Conservation (phyloP, 2,329 filamentous ascomycete genomes). For the Moelleriella libera region DNA sequence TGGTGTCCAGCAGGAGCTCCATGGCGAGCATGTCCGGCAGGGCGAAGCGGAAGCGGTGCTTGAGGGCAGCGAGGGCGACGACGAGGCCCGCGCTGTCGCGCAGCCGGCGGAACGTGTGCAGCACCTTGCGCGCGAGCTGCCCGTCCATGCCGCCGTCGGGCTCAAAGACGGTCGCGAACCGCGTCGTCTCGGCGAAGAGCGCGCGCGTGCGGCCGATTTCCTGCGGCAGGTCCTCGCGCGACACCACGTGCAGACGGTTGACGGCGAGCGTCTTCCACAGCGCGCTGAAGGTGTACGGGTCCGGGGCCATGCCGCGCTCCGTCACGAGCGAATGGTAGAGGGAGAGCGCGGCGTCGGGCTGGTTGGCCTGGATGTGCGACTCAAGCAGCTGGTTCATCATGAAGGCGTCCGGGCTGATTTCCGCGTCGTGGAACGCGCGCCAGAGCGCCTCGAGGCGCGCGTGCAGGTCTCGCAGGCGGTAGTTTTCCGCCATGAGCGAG, state of each 20-base stretch:
- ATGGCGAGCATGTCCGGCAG: conserved; percentile 31
- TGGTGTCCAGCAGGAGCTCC: conserved; percentile 30
- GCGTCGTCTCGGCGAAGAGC: conserved; percentile 34
- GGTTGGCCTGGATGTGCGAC: conserved; percentile 46
- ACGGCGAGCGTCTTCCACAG: conserved; percentile 47
- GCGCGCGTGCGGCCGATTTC: conserved; percentile 22
- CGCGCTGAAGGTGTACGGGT: conserved; percentile 54
- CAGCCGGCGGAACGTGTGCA: conserved; percentile 35
- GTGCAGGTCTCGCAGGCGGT: conserved; percentile 46
- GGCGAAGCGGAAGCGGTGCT: conserved; percentile 26
- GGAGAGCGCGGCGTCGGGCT: conserved; percentile 36
- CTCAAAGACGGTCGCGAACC: conserved; percentile 30
- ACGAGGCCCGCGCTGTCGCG: conserved; percentile 29
- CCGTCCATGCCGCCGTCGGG: conserved; percentile 24
- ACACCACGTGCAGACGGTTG: conserved; percentile 29
- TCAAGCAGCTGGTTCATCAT: conserved; percentile 70
- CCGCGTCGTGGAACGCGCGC: conserved; percentile 44
- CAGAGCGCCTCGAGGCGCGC: conserved; percentile 45
- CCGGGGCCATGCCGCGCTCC: conserved; percentile 37
- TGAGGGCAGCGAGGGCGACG: conserved; percentile 28
- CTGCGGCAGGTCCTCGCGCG: conserved; percentile 11
- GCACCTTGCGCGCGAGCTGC: conserved; percentile 32
- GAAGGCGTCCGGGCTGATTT: conserved; percentile 55
- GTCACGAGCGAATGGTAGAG: conserved; percentile 41
- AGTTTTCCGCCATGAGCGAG: conserved; percentile 58